phyloP scores from a whole-genome alignment of 2,329 filamentous ascomycete genomes.

The Fusarium sp. region DNA sequence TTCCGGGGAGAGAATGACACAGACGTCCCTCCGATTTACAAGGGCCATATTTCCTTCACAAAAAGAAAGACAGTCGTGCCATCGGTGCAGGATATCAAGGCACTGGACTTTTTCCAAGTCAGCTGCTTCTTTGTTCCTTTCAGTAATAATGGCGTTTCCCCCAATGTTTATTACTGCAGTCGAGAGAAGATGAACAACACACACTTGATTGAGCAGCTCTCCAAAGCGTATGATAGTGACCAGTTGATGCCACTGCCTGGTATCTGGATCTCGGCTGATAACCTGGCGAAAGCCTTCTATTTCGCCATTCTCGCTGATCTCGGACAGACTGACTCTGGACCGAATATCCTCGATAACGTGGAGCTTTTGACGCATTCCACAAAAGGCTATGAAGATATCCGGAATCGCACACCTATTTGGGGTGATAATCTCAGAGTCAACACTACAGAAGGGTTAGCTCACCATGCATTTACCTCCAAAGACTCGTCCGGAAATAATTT shows the following conservation, averaged over 20 bases:
- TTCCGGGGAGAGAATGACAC: neutral
- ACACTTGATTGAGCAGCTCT: neutral
- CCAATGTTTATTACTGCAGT: neutral
- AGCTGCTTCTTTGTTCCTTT: neutral
- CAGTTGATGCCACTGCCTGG: neutral
- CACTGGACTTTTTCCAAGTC: neutral
- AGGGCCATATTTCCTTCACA: fast-evolving
- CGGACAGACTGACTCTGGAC: neutral
- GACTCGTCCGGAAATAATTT: neutral
- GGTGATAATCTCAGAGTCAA: neutral
- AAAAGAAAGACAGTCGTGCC: neutral
- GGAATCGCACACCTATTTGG: neutral
- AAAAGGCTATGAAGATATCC: fast-evolving
- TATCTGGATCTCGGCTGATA: neutral
- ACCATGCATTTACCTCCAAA: neutral
- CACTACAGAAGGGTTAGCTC: neutral
- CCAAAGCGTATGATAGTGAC: neutral
- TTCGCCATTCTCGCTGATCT: neutral
- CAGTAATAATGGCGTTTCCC: neutral
- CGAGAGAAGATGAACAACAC: neutral
- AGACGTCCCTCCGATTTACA: neutral
- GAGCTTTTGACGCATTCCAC: neutral
- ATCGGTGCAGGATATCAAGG: neutral
- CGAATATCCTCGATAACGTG: neutral
- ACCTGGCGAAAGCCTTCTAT: neutral